Evolutionary conservation across 129 eudicot species (phyloP), one percentile per base, ranked within the genome.

Genomic region (Saussurea involucrata): DNA sequence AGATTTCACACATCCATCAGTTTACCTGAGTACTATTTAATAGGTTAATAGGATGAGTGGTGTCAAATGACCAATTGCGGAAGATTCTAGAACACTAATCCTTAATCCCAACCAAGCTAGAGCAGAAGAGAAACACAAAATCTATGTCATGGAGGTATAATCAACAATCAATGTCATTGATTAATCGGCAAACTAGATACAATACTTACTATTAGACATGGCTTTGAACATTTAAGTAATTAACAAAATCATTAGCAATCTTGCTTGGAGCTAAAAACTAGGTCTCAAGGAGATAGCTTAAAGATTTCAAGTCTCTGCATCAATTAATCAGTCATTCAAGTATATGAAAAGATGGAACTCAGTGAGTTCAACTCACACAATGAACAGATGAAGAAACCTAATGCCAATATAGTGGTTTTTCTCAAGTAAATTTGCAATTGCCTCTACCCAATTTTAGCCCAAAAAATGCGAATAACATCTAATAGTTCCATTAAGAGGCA

Each of bases 91-190:
- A 22, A 61, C 11, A 55, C 77, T 49, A 17, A 31, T 17, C 75
- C 28, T 40, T 72, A 29, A n/a, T 15, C 10, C 64, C 65, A 72
- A 49, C 25, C 67, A 72, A 72, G 76, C 49, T 57, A 55, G 31
- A 8, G 49, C 29, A 55, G 46, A 72, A 9, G 31, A 55, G 42
- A 72, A 18, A 31, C 66, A 29, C 44, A 72, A 46, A 55, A 72
- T n/a, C 44, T 28, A 18, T 29, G 6, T 49, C 17, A 49, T 49
- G 15, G 15, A 40, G 49, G 49, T 40, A 36, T 40, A 40, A 40
- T 40, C 49, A 40, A 40, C 8, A 49, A 49, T 49, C 20, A n/a
- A 17, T 17, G 21, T 5, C 60, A 49, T 49, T 49, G 20, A n/a
- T 49, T 17, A 5, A 6, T 49, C 2, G 2, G 21, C 60, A 49